Evolutionary conservation across 768 basidiomycete species (phyloP).

Genomic region (Saitozyma podzolica): DNA sequence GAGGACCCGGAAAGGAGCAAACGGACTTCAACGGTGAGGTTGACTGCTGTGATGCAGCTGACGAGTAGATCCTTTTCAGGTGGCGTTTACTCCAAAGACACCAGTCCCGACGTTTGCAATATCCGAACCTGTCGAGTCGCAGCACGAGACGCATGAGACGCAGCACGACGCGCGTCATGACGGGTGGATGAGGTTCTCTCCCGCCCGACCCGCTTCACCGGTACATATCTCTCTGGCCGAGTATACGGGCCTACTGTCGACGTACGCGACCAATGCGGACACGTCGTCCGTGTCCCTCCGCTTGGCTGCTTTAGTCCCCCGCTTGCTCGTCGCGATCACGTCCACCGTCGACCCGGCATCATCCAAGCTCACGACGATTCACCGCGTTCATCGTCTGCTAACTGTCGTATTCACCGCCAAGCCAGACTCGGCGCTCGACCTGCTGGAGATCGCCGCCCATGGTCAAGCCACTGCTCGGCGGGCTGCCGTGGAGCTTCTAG

Average conservation of each 20-base stretch:
- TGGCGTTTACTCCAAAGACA: too few species aligned
- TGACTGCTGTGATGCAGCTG: too few species aligned
- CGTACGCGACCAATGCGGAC: constrained; percentile 63
- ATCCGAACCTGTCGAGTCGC: too few species aligned
- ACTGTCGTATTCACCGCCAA: constrained; percentile 62
- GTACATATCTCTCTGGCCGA: constrained; percentile 13
- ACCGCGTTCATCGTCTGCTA: constrained; percentile 62
- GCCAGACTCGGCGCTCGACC: constrained; percentile 68
- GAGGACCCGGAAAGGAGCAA: constrained; percentile 6
- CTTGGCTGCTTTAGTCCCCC: constrained; percentile 64
- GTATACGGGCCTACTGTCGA: constrained; percentile 51
- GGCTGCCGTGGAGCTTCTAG: constrained; percentile 61
- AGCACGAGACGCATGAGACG: too few species aligned
- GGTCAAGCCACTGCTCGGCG: constrained; percentile 62
- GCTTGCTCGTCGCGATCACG: constrained; percentile 65
- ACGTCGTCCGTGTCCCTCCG: constrained; percentile 58
- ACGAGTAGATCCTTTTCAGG: too few species aligned
- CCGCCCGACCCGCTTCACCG: background rate
- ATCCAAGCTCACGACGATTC: constrained; percentile 53
- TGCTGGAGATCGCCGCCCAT: constrained; percentile 71
- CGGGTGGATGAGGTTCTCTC: too few species aligned
- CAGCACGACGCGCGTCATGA: too few species aligned
- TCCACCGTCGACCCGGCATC: constrained; percentile 58
- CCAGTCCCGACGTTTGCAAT: too few species aligned
- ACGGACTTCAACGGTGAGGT: too few species aligned